Conservation (phyloP, 495 filamentous ascomycete genomes). For the Polyplosphaeria fusca region DNA sequence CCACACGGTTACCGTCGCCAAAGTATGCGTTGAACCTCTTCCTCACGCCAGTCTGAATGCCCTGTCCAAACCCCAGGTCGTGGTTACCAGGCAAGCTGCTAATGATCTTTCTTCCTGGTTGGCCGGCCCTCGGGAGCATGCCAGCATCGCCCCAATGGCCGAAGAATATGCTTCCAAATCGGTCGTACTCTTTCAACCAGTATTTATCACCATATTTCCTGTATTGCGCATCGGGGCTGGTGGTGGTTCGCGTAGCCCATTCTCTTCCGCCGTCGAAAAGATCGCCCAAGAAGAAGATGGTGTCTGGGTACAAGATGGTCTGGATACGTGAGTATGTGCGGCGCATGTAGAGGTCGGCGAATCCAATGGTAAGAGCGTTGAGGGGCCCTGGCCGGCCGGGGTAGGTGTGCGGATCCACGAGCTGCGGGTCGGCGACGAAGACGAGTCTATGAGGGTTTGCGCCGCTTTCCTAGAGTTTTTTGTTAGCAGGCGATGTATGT, state of each 20-base stretch:
- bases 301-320: slow-evolving; percentile 67
- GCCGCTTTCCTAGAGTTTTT: slow-evolving; percentile 58
- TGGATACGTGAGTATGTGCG: slow-evolving; percentile 74
- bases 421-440: slow-evolving; percentile 93
- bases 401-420: slow-evolving; percentile 96
- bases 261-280: slow-evolving; percentile 96
- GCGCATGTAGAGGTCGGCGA: slow-evolving; percentile 86
- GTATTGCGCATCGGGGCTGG: slow-evolving; percentile 69
- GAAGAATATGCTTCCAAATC: slow-evolving; percentile 78
- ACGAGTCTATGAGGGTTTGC: slow-evolving; percentile 81
- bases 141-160: slow-evolving; percentile 46
- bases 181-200: slow-evolving; percentile 77
- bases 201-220: slow-evolving; percentile 70
- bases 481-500: neutral
- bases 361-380: slow-evolving; percentile 68
- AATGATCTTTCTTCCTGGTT: slow-evolving; percentile 62
- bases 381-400: slow-evolving; percentile 89
- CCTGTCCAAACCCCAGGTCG: slow-evolving; percentile 87
- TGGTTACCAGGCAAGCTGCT: slow-evolving; percentile 90
- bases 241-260: slow-evolving; percentile 70
- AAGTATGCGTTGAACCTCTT: slow-evolving; percentile 85
- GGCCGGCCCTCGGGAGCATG: slow-evolving; percentile 17
- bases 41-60: slow-evolving; percentile 73
- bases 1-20: slow-evolving; percentile 80
- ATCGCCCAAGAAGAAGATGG: slow-evolving; percentile 86